Evolutionary conservation across 2,329 filamentous ascomycete species (phyloP), one percentile per base, ranked within the genome.

Genomic region (Pezicula carpinea): DNA sequence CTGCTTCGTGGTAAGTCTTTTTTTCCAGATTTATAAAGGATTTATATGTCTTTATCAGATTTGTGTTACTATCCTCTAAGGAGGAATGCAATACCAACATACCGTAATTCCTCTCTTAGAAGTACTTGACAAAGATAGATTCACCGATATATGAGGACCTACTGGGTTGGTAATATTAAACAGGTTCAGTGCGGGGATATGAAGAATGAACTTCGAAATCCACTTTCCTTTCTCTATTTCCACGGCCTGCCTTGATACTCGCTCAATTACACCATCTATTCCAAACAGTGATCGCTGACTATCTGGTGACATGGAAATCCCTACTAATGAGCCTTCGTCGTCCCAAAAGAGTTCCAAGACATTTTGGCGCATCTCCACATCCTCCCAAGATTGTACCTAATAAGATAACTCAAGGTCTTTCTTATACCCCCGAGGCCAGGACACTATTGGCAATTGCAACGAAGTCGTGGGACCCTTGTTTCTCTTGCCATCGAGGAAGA

Each of bases 151-250:
- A 29, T 6, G 3, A 26, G 26, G 3, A 29, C n/a, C n/a, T n/a
- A n/a, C n/a, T 29, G 6, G 10, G 10, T 29, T 6, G 26, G 8
- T 29, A 11, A 3, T 6, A 8, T 8, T 29, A 29, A 3, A 3
- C 22, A 13, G 36, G 34, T 26, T 29, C 17, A 46, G 33, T 38
- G 4, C 34, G 15, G 47, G 43, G 22, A 49, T 40, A 31, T 49
- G 47, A 18, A 49, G 22, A 8, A 49, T 38, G 19, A 49, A 22
- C 17, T 31, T 43, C 14, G 29, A 35, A 10, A 49, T 32, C 47
- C 47, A 49, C 32, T 46, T 23, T 6, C 29, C 34, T 14, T 32
- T 46, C 13, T 39, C 22, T 6, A 46, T 21, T 10, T 34, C 22
- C 7, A 41, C 3, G 11, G 22, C 23, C 15, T 34, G 18, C n/a